Evolutionary conservation across 495 filamentous ascomycete species (phyloP).

Genomic region (Aspergillus sclerotioniger): DNA sequence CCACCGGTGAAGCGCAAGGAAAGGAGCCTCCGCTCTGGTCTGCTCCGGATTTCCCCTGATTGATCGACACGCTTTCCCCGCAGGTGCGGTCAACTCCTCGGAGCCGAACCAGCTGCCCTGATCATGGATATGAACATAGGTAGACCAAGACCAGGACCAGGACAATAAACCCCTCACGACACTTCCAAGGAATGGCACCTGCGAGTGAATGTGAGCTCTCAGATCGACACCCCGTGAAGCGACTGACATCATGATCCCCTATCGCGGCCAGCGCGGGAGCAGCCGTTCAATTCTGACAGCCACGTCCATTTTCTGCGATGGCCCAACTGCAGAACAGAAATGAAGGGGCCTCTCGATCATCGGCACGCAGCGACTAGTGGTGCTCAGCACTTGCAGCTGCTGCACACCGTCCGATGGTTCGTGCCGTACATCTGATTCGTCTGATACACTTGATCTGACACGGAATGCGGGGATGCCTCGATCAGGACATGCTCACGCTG

Average conservation of each 20-base stretch:
- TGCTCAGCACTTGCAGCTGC: not conserved
- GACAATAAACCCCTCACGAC: no score
- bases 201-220: not conserved
- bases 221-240: not conserved
- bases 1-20: not conserved
- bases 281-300: not conserved
- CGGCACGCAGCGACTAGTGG: not conserved
- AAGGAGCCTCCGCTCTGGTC: not conserved
- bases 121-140: no score
- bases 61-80: not conserved
- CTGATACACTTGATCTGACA: not conserved
- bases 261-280: constrained; percentile 7
- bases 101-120: not conserved
- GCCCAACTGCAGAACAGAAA: not conserved
- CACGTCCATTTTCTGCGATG: not conserved
- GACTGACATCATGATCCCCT: not conserved
- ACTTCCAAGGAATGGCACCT: no score
- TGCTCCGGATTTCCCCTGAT: not conserved
- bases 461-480: not conserved
- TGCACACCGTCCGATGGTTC: not conserved
- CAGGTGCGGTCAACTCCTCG: not conserved
- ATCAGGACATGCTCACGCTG: not conserved
- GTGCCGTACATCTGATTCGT: not conserved
- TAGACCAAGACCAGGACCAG: no score
- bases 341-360: not conserved